Percentiles rank a stretch among this genome's conserved stretches.
phyloP scores from a whole-genome alignment of 2,329 filamentous ascomycete genomes.

The Truncatella angustata region DNA sequence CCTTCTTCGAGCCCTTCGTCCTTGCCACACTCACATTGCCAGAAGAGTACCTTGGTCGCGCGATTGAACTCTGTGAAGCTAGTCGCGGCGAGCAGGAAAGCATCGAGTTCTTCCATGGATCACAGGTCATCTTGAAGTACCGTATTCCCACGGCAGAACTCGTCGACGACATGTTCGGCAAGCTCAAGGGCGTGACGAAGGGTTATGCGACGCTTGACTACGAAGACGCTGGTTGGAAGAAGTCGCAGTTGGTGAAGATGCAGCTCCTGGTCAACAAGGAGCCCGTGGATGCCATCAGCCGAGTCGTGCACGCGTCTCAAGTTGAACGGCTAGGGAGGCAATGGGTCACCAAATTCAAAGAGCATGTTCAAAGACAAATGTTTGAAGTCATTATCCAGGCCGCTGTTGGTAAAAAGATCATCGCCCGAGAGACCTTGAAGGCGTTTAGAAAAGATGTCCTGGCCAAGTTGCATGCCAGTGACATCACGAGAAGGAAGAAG shows the following conservation, averaged over 20 bases:
- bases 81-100: constrained; percentile 86
- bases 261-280: constrained; percentile 91
- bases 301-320: constrained; percentile 82
- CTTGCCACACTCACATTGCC: constrained; percentile 86
- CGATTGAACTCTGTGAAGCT: constrained; percentile 90
- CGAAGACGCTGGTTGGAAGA: constrained; percentile 86
- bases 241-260: constrained; percentile 79
- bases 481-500: constrained; percentile 79
- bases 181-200: constrained; percentile 89
- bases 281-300: constrained; percentile 91
- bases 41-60: constrained; percentile 88
- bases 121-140: constrained; percentile 94
- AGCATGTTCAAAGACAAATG: constrained; percentile 95
- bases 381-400: constrained; percentile 97
- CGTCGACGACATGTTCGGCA: constrained; percentile 96
- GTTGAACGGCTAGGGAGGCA: constrained; percentile 75
- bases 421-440: constrained; percentile 93
- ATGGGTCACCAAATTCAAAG: constrained; percentile 96
- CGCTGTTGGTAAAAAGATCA: constrained; percentile 74
- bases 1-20: constrained; percentile 50
- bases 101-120: constrained; percentile 86
- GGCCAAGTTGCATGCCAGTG: constrained; percentile 87
- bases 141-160: constrained; percentile 83
- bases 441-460: constrained; percentile 95
- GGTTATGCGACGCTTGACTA: constrained; percentile 97